Percentiles rank a stretch among this genome's conserved stretches.
phyloP scores from a whole-genome alignment of 2,329 filamentous ascomycete genomes.

The Penicillium sp. region DNA sequence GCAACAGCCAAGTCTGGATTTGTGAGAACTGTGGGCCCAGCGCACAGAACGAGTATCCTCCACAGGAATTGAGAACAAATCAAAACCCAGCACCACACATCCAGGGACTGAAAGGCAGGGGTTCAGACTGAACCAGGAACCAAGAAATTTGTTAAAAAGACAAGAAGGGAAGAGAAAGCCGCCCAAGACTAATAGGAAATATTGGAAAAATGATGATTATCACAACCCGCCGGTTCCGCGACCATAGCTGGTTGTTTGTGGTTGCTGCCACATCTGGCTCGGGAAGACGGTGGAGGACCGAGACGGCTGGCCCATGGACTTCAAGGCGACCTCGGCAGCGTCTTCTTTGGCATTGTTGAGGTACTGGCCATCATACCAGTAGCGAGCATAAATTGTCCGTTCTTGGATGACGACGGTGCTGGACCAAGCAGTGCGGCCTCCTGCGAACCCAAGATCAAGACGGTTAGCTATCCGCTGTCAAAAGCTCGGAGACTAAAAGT shows the following conservation, averaged over 20 bases:
- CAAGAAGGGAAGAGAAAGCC: slow-evolving; percentile 21
- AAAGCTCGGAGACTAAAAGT: slow-evolving; percentile 28
- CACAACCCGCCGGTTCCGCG: slow-evolving; percentile 30
- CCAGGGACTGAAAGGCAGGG: slow-evolving; percentile 8
- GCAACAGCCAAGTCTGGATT: slow-evolving; percentile 3
- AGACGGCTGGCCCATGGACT: slow-evolving; percentile 31
- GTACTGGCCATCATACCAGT: slow-evolving; percentile 89
- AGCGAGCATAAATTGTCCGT: slow-evolving; percentile 68
- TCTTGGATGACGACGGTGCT: slow-evolving; percentile 74
- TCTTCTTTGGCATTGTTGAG: slow-evolving; percentile 87
- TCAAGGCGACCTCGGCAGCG: slow-evolving; percentile 75
- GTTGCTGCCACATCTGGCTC: slow-evolving; percentile 26
- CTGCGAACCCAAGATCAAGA: slow-evolving; percentile 48
- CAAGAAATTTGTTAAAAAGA: slow-evolving; percentile 13
- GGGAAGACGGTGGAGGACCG: slow-evolving; percentile 24
- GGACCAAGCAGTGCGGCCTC: slow-evolving; percentile 89
- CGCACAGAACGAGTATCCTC: neutral
- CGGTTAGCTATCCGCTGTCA: slow-evolving; percentile 27
- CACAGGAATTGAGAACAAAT: slow-evolving; percentile 9
- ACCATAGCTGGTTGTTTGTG: slow-evolving; percentile 15
- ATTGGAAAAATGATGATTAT: slow-evolving; percentile 24
- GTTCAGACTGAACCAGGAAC: slow-evolving; percentile 1
- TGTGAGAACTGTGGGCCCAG: slow-evolving; percentile 7
- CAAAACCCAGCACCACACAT: slow-evolving; percentile 6
- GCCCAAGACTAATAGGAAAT: slow-evolving; percentile 26